Evolutionary conservation across 305 asterid genomes (phyloP), one percentile per base, ranked within the genome.

Genomic region (Nicotiana rustica): DNA sequence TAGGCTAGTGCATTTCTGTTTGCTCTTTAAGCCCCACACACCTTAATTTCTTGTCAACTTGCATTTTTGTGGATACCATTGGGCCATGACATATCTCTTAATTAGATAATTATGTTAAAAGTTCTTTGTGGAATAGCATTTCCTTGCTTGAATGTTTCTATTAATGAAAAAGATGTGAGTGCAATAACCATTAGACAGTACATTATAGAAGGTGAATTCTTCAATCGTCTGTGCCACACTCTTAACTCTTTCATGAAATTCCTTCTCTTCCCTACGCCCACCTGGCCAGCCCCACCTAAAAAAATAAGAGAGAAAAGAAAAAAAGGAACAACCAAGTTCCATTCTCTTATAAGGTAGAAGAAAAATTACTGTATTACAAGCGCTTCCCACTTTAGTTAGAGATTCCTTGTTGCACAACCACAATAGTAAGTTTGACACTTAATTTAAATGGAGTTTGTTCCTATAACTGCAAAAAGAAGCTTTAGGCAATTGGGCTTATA

Each of bases 21-120:
- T 15, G 2, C 64, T 25, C 15, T 25, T 14, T 52, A 75, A 14
- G 10, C 17, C 79, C 44, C 18, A 18, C 41, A 44, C 38, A 13
- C 61, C 61, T 71, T 75, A 59, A 52, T 75, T 75, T 52, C 17
- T 3, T 75, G 65, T 75, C 79, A 49, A 25, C 25, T 75, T 75
- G 17, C 79, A 75, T 75, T 71, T 41, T 71, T 71, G 60, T 71
- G 38, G 21, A 49, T 52, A 13, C 7, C 25, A 3, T 44, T 70
- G 61, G 78, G 8, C 14, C 41, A 21, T 71, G 61, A 61, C 19
- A 14, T 47, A 21, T 71, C 61, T 71, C 60, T 18, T 41, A 59
- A 19, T 60, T 18, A 6, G 60, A 44, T 44, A 44, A 29, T 71
- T 44, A 19, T 18, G 78, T 70, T 69, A 41, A 69, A 56, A 41